These are phyloP conservation scores for Apiotrichum montevideense DNA, from an alignment of 1,284 basidiomycete species.

Conservation along the genomic window DNA sequence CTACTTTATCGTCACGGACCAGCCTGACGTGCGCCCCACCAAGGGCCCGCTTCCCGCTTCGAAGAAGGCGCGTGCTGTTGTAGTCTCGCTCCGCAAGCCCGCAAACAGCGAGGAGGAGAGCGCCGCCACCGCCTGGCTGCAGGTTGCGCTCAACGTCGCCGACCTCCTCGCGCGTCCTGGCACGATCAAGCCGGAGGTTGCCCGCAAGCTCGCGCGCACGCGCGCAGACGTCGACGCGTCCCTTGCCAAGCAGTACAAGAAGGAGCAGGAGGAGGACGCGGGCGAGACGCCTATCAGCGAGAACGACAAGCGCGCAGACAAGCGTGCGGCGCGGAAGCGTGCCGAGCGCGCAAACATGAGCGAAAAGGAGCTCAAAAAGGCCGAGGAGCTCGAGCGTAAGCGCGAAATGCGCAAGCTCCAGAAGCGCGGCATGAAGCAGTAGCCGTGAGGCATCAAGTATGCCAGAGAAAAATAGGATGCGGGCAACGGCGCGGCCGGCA, in stretches of 20 bases:
- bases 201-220: conserved; percentile 62
- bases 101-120: conserved; percentile 49
- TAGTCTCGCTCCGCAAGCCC: conserved; percentile 60
- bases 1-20: conserved; percentile 75
- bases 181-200: conserved; percentile 63
- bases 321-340: conserved; percentile 64
- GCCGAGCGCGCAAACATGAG: conserved; percentile 67
- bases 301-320: conserved; percentile 59
- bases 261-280: conserved; percentile 63
- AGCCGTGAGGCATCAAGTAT: background rate
- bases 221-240: conserved; percentile 61
- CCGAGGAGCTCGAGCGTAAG: conserved; percentile 41
- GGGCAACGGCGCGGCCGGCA: background rate
- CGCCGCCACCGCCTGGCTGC: conserved; percentile 58
- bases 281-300: conserved; percentile 54
- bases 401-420: conserved; percentile 37
- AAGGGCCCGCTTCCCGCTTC: conserved; percentile 49
- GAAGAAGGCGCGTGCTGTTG: conserved; percentile 62
- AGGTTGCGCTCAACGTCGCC: conserved; percentile 64
- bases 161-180: conserved; percentile 57
- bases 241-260: conserved; percentile 34
- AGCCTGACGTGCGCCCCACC: conserved; percentile 63
- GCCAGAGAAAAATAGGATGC: background rate
- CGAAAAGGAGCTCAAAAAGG: conserved; percentile 77
- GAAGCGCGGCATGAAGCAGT: conserved; percentile 3